Evolutionary conservation across 2,329 filamentous ascomycete species (phyloP).

Genomic region (Raffaelea ambrosiae): DNA sequence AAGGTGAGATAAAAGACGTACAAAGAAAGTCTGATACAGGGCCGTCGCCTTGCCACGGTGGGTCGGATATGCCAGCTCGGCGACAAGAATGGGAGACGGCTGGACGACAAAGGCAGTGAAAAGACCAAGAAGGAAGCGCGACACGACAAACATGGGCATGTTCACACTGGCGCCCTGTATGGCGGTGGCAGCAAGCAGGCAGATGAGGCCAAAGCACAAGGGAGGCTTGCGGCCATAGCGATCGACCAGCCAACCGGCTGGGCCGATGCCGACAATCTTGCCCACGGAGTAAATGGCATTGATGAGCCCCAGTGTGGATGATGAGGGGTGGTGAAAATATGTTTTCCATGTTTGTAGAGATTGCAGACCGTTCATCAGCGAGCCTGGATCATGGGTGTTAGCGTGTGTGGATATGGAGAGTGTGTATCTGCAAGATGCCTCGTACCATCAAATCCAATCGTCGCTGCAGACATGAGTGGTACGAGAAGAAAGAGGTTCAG

Average conservation of each 20-base stretch:
- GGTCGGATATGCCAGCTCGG: slow-evolving; percentile 5
- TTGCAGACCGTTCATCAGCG: not conserved
- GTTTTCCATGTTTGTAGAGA: not conserved
- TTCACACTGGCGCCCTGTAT: not conserved
- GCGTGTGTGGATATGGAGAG: no score
- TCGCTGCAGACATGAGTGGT: not conserved
- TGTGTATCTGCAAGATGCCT: no score
- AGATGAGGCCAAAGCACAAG: not conserved
- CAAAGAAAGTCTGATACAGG: not conserved
- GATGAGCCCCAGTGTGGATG: not conserved
- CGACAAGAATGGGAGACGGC: slow-evolving; percentile 1
- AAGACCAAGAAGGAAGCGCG: not conserved
- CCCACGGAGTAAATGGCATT: not conserved
- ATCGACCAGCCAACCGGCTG: not conserved
- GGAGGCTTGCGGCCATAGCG: not conserved
- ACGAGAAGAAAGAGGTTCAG: not conserved
- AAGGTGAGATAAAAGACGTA: no score
- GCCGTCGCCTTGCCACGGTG: not conserved
- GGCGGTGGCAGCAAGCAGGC: not conserved
- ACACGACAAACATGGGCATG: not conserved
- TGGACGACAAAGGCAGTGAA: not conserved
- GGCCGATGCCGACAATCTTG: not conserved
- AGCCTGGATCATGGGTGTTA: no score
- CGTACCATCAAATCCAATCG: not conserved
- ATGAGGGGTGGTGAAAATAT: not conserved